phyloP scores from a whole-genome alignment of 2,329 filamentous ascomycete species.

The Aureobasidium zeae region DNA sequence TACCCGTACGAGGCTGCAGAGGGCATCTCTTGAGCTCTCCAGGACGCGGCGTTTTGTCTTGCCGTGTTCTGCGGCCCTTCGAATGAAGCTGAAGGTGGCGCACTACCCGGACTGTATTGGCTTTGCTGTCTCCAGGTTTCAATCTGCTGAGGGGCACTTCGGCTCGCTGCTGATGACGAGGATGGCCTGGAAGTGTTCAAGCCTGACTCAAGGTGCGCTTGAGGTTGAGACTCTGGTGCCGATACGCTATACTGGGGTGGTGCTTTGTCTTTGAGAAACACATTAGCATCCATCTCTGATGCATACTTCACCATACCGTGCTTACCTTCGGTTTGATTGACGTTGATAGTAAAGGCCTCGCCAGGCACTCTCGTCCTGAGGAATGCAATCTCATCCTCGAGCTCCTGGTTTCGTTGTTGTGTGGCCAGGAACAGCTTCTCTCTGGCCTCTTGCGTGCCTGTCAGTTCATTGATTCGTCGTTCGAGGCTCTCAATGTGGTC shows the following conservation, averaged over 20 bases:
- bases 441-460: conserved; percentile 37
- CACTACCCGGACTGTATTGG: conserved; percentile 7
- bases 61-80: conserved; percentile 4
- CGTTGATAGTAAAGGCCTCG: conserved; percentile 24
- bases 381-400: conserved; percentile 47
- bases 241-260: conserved; percentile 9
- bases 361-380: conserved; percentile 42
- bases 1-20: conserved; percentile 5
- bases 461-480: conserved; percentile 44
- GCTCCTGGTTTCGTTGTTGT: conserved; percentile 44
- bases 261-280: conserved; percentile 8
- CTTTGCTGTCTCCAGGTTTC: conserved; percentile 12
- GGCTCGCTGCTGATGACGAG: conserved; percentile 11
- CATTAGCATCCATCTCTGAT: neutral
- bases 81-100: conserved; percentile 1
- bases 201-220: conserved; percentile 1
- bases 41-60: conserved; percentile 4
- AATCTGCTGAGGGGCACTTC: conserved; percentile 1
- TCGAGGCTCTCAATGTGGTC: conserved; percentile 52
- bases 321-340: conserved; percentile 11
- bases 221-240: conserved; percentile 5
- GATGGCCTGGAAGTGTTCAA: conserved; percentile 12
- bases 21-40: conserved; percentile 5
- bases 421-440: conserved; percentile 41
- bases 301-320: neutral